Base-by-base conservation (phyloP, 345 rosid species). In the Populus euphratica region DNA sequence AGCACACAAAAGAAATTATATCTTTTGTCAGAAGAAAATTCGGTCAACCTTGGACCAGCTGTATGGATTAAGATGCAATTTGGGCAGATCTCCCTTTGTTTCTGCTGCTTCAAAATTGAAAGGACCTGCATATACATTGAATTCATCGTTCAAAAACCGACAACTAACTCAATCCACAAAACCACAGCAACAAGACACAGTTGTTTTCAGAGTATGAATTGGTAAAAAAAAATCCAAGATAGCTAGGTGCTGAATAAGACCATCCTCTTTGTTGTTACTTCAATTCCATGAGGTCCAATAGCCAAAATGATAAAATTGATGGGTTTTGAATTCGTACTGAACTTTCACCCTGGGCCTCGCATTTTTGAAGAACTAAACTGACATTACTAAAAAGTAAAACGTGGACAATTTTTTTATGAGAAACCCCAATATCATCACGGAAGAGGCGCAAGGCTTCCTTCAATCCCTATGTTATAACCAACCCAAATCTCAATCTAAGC, bases 21-120 rank as follows among this genome's bases (percentile, higher is more conserved):
- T 41, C 17, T 39, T 49, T 23, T 39, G 54, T 27, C 11, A 23
- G 27, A 50, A 80, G 61, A 64, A 52, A 43, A 52, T 63, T 17
- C 6, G 11, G 25, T 54, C 74, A 77, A 95, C 99, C 98, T 95
- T 95, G 78, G 99, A 91, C 99, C 99, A 95, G 81, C 97, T 92
- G 83, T 88, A 80, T 39, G 63, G 90, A 88, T 95, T 95, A 73
- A 92, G 88, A 77, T 89, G 94, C 83, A 95, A 78, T 50, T 64
- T 84, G 50, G 91, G 92, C 69, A 81, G 76, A 80, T 76, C 64
- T 31, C 78, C 72, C 17, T 73, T 72, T 38, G 72, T 84, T 64
- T 80, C 82, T 41, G 78, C 81, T 12, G 69, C 80, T 81, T 92
- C 91, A 77, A 95, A 95, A 81, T 87, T 88, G 87, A 95, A 95